Conservation (phyloP, 2,329 filamentous ascomycete genomes). For the Sclerotinia borealis region DNA sequence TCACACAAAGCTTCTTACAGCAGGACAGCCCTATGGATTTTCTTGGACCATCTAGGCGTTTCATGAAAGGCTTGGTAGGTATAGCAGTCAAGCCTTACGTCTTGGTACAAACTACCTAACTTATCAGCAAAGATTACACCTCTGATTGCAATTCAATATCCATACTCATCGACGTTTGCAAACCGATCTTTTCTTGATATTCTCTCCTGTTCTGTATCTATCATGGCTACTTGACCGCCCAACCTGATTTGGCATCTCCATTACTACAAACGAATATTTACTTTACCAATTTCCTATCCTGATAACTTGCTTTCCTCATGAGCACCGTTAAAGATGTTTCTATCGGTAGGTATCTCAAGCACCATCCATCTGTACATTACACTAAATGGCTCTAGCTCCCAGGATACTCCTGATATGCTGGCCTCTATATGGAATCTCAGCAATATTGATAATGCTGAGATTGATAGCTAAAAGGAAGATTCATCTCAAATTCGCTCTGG, state of each 20-base stretch:
- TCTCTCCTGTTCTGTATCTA: background rate
- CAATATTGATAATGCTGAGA: conserved; percentile 2
- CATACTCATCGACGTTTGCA: background rate
- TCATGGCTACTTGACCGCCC: background rate
- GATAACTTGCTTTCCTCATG: background rate
- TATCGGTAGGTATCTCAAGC: background rate
- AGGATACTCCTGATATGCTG: conserved; percentile 6
- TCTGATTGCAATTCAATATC: background rate
- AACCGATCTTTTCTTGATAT: background rate
- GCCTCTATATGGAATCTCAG: conserved; percentile 7
- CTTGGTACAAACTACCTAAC: background rate
- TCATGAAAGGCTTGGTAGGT: background rate
- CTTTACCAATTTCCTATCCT: background rate
- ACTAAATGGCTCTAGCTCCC: background rate
- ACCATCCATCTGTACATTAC: too few species aligned
- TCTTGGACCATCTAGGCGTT: background rate
- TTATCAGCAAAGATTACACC: background rate
- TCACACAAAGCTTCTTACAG: background rate
- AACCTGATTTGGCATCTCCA: background rate
- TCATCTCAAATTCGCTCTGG: conserved; percentile 1
- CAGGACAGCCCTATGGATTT: background rate
- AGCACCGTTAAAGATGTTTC: background rate
- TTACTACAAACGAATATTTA: background rate
- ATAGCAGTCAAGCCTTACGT: background rate
- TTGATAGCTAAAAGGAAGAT: conserved; percentile 1